A percentile compares a stretch with the other conserved stretches of the same genome.
These are phyloP conservation scores for Epithemia pelagica DNA, from an alignment of 108 stramenopile genomes.

Conservation along the genomic window DNA sequence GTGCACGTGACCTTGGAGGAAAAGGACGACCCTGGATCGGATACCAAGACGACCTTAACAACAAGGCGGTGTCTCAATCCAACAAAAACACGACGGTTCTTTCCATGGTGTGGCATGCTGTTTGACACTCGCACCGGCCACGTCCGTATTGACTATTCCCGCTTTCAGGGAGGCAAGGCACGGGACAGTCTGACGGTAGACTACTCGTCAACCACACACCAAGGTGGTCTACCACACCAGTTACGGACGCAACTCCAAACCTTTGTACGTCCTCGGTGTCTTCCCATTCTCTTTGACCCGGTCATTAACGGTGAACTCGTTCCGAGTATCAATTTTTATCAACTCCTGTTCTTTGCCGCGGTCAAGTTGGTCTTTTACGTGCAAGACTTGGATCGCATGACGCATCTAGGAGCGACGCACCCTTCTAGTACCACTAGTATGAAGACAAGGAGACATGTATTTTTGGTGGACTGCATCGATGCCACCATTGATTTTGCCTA, in stretches of 20 bases:
- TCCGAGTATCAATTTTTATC: constrained; percentile 57
- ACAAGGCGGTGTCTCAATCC: background rate
- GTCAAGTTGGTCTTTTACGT: constrained; percentile 56
- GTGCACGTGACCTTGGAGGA: constrained; percentile 2
- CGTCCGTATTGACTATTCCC: constrained; percentile 54
- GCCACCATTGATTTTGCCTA: background rate
- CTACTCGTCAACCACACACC: constrained; percentile 25
- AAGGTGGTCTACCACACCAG: constrained; percentile 26
- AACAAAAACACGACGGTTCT: constrained; percentile 1
- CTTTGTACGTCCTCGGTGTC: constrained; percentile 75
- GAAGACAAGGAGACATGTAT: too few relatives aligned
- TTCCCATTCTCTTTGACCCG: constrained; percentile 67
- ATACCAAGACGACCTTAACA: background rate
- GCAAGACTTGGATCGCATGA: constrained; percentile 9
- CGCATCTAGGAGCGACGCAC: background rate
- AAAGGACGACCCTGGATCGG: background rate
- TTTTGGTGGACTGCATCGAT: constrained; percentile 3
- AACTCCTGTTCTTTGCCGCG: constrained; percentile 59
- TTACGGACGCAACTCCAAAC: constrained; percentile 46
- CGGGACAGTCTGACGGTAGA: constrained; percentile 50
- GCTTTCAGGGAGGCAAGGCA: constrained; percentile 46
- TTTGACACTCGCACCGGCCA: constrained; percentile 73
- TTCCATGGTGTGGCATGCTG: constrained; percentile 86
- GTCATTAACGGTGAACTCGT: constrained; percentile 44
- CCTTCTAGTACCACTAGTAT: too few relatives aligned